Base-by-base conservation (phyloP, 2,329 filamentous ascomycete genomes). In the Gliomastix tumulicola region DNA sequence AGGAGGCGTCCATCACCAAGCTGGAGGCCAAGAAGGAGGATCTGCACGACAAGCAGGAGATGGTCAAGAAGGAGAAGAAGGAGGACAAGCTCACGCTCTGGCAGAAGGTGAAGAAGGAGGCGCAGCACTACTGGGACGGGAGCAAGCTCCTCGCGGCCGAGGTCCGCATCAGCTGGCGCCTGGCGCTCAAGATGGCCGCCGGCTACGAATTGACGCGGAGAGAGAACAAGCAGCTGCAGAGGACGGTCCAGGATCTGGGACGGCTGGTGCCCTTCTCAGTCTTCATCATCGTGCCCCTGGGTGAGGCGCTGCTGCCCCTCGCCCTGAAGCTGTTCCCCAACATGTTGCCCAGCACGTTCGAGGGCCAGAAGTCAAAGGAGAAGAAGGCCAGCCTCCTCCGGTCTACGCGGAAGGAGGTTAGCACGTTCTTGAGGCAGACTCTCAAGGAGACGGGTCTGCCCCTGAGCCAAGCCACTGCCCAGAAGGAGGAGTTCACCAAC, bases 251-350 rank as follows among this genome's bases (percentile, higher is more conserved):
- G 62, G 92, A 98, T 66, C 73, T 98, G 32, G 88, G 79, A 22
- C 89, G 92, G 13, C 68, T 98, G 41, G 85, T 98, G 12, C 92
- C 92, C 13, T 98, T 98, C 62, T 94, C 89, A 7, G 84, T 96
- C 49, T 98, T 98, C 62, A 76, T 98, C 51, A 90, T 98, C 47
- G 88, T 98, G 27, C 92, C 92, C 2, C 94, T 98, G 48, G 92
- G 89, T 40, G 92, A 98, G 66, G 71, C 96, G 23, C 75, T 98
- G 31, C 78, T 97, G 17, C 92, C 92, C 3, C 72, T 98, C 32
- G 92, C 90, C 7, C 74, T 98, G 34, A 94, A 86, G 65, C 68
- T 98, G 32, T 98, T 98, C 77, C 92, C 92, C 59, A 97, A 97
- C 63, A 75, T 98, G 63, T 80, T 98, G 36, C 92, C 92, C 34